Evolutionary conservation across 495 filamentous ascomycete species (phyloP).

Genomic region (Penicillium silybi): DNA sequence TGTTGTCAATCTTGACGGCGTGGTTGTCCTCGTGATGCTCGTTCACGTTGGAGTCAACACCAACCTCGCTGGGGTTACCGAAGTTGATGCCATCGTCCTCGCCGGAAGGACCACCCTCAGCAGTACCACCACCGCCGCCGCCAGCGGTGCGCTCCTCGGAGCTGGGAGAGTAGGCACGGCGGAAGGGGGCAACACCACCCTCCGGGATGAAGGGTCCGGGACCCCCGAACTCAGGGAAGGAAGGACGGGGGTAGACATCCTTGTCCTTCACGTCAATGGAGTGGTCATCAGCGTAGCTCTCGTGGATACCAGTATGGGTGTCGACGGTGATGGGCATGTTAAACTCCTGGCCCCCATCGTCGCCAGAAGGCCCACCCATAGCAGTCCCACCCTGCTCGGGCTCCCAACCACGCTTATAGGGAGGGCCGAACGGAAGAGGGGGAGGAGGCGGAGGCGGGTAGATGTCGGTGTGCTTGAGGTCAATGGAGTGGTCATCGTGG

Average conservation of each 20-base stretch:
- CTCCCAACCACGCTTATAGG: constrained; percentile 9
- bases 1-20: constrained; percentile 21
- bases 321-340: constrained; percentile 11
- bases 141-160: constrained; percentile 1
- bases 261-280: constrained; percentile 17
- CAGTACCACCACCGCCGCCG: constrained; percentile 8
- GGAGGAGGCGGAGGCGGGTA: constrained; percentile 3
- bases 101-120: constrained; percentile 19
- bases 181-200: constrained; percentile 6
- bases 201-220: constrained; percentile 4
- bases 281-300: constrained; percentile 21
- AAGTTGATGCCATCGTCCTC: constrained; percentile 18
- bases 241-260: constrained; percentile 8
- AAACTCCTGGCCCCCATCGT: constrained; percentile 17
- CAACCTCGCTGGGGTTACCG: constrained; percentile 3
- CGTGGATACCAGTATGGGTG: constrained; percentile 15
- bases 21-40: constrained; percentile 27
- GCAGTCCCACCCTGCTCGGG: constrained; percentile 13
- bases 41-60: constrained; percentile 18
- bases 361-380: constrained; percentile 19
- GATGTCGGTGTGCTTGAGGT: constrained; percentile 15
- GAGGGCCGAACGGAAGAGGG: neutral
- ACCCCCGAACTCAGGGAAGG: neutral
- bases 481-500: constrained; percentile 23
- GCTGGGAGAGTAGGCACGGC: constrained; percentile 16